Base-by-base conservation (phyloP, 176 grass and related monocot genomes). In the Cenchrus purpureus region DNA sequence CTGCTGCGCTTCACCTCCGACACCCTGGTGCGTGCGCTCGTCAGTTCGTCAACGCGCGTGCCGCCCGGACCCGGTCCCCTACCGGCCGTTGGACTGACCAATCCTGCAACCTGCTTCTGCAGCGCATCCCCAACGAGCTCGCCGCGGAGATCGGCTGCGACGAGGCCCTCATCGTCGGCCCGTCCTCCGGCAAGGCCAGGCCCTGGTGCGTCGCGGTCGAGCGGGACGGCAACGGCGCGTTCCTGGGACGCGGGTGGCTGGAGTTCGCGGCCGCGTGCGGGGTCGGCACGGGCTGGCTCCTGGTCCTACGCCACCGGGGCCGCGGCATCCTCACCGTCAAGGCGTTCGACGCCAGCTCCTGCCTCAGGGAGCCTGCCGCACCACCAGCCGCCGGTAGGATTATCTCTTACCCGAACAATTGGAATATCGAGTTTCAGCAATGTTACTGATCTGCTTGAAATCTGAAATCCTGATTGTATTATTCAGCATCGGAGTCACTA, bases 51-150 rank as follows among this genome's bases (percentile, higher is more conserved):
- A 5, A 19, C 17, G 19, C 5, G 56, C 17, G 56, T n/a, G 17
- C 1, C 1, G 6, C 1, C 5, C 9, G 22, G 22, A 25, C 22
- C n/a, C 31, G 31, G 9, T 10, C 22, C 56, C 56, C 3, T 32
- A 32, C 31, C 31, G 31, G 60, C n/a, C 9, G 10, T 28, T n/a
- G 56, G 5, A 63, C 9, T 29, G 22, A 25, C 8, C 25, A 20
- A 28, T 29, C 10, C 29, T 63, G 56, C 31, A 6, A 3, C 56
- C n/a, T 59, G 17, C 56, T 29, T 28, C 31, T 28, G 68, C 85
- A 86, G 85, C 61, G 82, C 20, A 76, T 84, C 82, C 65, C 72
- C 50, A 62, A 78, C 42, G 25, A 69, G 52, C 52, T 85, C 40
- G 74, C 74, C 16, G 7, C 12, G 64, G 65, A 57, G 7, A 34